Percentiles rank a stretch among this genome's conserved stretches.
Conservation (phyloP, 2,329 filamentous ascomycete species). For the Neurospora sp. region DNA sequence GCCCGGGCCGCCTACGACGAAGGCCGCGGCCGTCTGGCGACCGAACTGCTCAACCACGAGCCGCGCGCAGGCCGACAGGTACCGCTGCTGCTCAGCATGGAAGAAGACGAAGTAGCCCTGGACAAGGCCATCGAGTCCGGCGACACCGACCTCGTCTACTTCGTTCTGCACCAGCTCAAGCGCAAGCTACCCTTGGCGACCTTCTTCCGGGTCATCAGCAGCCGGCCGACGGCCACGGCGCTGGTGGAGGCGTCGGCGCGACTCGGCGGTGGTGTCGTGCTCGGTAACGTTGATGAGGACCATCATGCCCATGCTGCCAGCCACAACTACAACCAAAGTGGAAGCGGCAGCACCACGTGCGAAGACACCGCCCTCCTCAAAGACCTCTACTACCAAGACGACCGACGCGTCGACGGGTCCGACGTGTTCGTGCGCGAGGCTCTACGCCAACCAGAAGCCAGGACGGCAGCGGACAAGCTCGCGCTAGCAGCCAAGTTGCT, state of each 20-base stretch:
- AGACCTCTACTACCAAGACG: conserved; percentile 95
- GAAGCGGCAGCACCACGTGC: background rate
- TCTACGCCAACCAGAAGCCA: conserved; percentile 59
- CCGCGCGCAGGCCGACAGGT: conserved; percentile 94
- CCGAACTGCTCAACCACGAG: conserved; percentile 84
- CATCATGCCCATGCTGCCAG: background rate
- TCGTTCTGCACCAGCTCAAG: conserved; percentile 78
- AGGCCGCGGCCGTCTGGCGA: conserved; percentile 79
- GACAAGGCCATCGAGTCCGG: conserved; percentile 96
- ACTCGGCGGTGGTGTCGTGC: conserved; percentile 35
- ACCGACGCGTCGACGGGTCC: conserved; percentile 78
- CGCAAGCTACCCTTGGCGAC: conserved; percentile 81
- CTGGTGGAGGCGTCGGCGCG: conserved; percentile 76
- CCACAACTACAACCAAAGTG: background rate
- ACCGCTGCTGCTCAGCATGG: conserved; percentile 84
- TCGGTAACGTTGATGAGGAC: background rate
- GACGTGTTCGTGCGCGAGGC: conserved; percentile 82
- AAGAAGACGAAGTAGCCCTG: conserved; percentile 87
- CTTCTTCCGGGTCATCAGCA: conserved; percentile 89
- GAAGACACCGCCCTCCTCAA: conserved; percentile 74
- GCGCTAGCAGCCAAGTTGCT: conserved; percentile 78
- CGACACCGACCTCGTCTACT: conserved; percentile 87
- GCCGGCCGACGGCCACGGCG: conserved; percentile 73
- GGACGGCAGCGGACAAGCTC: conserved; percentile 73
- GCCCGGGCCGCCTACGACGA: conserved; percentile 90